These are phyloP conservation scores for Kwoniella pini DNA, from an alignment of 768 basidiomycete genomes.

Conservation along the genomic window DNA sequence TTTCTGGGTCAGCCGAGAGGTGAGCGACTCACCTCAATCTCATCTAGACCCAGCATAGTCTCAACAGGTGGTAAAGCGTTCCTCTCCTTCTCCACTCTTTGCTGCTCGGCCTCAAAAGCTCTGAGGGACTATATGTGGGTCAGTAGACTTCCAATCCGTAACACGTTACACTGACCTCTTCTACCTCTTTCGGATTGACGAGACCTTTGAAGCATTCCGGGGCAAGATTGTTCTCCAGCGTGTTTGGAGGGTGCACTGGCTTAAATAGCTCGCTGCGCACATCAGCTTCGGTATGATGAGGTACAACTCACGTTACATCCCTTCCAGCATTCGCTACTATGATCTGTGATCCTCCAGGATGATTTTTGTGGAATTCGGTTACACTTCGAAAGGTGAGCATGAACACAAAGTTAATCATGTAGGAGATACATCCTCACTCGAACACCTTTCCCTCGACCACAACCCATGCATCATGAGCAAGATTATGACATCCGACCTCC, in stretches of 20 bases:
- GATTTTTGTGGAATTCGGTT: slow-evolving; percentile 41
- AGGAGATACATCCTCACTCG: slow-evolving; percentile 36
- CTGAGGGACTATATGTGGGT: slow-evolving; percentile 8
- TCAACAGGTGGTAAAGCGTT: slow-evolving; percentile 43
- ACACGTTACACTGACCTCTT: slow-evolving; percentile 20
- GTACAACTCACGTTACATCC: slow-evolving; percentile 50
- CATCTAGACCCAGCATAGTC: slow-evolving; percentile 47
- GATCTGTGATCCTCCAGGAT: slow-evolving; percentile 50
- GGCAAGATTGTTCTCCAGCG: slow-evolving; percentile 43
- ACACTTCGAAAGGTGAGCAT: slow-evolving; percentile 27
- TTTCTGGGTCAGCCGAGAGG: no score
- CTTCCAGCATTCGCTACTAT: slow-evolving; percentile 48
- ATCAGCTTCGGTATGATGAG: neutral
- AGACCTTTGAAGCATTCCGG: slow-evolving; percentile 40
- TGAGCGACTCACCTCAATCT: slow-evolving; percentile 43
- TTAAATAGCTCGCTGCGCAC: slow-evolving; percentile 36
- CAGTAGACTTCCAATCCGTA: neutral
- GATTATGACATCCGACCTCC: slow-evolving; percentile 45
- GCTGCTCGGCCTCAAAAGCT: slow-evolving; percentile 35
- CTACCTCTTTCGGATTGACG: slow-evolving; percentile 39
- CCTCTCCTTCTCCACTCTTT: slow-evolving; percentile 29
- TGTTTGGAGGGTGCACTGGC: slow-evolving; percentile 47
- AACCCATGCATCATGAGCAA: slow-evolving; percentile 52
- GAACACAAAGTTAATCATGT: neutral
- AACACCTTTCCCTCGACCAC: slow-evolving; percentile 50